Conservation (phyloP, 1,284 basidiomycete genomes). For the Microbotryomycetes sp. region DNA sequence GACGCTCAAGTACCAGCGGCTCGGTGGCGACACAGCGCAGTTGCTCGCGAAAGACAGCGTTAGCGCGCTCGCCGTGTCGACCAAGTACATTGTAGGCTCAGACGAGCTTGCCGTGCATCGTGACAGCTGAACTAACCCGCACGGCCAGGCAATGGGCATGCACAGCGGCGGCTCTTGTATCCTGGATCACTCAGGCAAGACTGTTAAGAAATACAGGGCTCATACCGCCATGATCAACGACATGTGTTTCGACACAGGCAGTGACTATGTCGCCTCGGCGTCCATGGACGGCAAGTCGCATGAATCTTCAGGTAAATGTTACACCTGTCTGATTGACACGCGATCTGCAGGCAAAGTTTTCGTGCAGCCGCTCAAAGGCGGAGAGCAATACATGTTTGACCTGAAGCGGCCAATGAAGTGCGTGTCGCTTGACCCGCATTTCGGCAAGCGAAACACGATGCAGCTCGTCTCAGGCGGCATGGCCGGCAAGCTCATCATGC, state of each 20-base stretch:
- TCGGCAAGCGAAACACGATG: conserved; percentile 70
- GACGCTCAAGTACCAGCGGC: conserved; percentile 79
- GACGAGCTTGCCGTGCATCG: background rate
- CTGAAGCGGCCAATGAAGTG: conserved; percentile 87
- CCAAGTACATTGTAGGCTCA: conserved; percentile 59
- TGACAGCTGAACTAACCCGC: background rate
- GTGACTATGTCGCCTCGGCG: conserved; percentile 85
- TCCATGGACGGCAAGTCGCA: conserved; percentile 74
- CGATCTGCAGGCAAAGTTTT: conserved; percentile 64
- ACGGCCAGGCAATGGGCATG: conserved; percentile 61
- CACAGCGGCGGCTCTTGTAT: conserved; percentile 80
- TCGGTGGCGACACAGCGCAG: conserved; percentile 62
- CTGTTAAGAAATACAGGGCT: conserved; percentile 82
- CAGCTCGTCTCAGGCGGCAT: conserved; percentile 89
- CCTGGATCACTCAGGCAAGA: conserved; percentile 47
- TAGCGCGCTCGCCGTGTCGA: conserved; percentile 69
- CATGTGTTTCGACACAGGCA: conserved; percentile 73
- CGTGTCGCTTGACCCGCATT: conserved; percentile 84
- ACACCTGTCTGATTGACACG: background rate
- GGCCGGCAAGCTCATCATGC: conserved; percentile 73
- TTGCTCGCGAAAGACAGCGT: conserved; percentile 83
- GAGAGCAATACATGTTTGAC: conserved; percentile 79
- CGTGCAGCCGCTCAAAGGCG: conserved; percentile 71
- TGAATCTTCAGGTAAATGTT: conserved; percentile 33
- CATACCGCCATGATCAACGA: conserved; percentile 87